A percentile compares a stretch with the other conserved stretches of the same genome.
phyloP scores from a whole-genome alignment of 208 protist genomes.

The Endotrypanum monterogeii region DNA sequence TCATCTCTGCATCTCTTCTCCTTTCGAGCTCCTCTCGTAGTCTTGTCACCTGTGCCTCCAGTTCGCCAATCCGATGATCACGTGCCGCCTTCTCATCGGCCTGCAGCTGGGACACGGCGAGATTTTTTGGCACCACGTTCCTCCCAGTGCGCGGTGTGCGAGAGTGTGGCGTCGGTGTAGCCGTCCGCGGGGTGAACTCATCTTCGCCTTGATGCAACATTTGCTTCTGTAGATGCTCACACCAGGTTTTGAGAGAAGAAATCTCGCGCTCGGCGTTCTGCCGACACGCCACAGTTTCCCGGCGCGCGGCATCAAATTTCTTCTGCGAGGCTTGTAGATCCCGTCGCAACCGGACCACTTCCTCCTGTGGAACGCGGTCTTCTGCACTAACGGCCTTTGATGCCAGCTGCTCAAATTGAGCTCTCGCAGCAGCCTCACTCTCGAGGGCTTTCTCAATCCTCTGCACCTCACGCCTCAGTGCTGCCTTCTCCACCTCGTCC shows the following conservation, averaged over 20 bases:
- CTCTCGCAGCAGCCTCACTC: slow-evolving; percentile 34
- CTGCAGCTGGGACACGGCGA: slow-evolving; percentile 9
- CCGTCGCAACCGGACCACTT: slow-evolving; percentile 27
- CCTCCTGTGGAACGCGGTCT: slow-evolving; percentile 27
- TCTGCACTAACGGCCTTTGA: slow-evolving; percentile 32
- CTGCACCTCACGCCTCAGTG: slow-evolving; percentile 32
- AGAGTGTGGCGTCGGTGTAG: slow-evolving; percentile 17
- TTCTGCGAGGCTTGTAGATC: slow-evolving; percentile 30
- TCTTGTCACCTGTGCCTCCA: slow-evolving; percentile 34
- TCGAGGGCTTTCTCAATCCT: slow-evolving; percentile 28
- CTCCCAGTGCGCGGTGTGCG: slow-evolving; percentile 27
- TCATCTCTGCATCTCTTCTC: slow-evolving; percentile 21
- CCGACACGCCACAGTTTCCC: slow-evolving; percentile 19
- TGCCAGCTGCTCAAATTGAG: slow-evolving; percentile 46
- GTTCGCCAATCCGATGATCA: slow-evolving; percentile 23
- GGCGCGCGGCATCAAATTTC: slow-evolving; percentile 20
- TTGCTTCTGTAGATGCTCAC: slow-evolving; percentile 46
- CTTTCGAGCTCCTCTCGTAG: slow-evolving; percentile 31
- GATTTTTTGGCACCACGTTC: slow-evolving; percentile 21
- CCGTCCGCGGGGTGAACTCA: slow-evolving; percentile 29
- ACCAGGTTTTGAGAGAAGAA: slow-evolving; percentile 45
- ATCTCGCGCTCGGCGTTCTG: slow-evolving; percentile 44
- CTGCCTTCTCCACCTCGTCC: slow-evolving; percentile 31
- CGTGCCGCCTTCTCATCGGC: slow-evolving; percentile 29
- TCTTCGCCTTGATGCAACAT: slow-evolving; percentile 11